phyloP scores from a whole-genome alignment of 805 yeast species.

The Candida michaelii region DNA sequence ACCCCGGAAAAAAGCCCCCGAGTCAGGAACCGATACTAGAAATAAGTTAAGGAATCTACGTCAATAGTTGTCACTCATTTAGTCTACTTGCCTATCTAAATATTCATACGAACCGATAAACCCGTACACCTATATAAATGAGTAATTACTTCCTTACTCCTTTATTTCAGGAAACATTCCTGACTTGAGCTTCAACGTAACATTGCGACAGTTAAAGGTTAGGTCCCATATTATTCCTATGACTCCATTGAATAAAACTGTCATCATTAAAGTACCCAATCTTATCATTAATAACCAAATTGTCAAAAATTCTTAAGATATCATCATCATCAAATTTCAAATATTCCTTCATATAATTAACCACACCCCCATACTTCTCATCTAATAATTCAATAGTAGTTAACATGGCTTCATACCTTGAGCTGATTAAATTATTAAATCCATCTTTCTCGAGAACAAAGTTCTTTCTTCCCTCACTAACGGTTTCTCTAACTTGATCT shows the following conservation, averaged over 20 bases:
- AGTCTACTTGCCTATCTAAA: no score
- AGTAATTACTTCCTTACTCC: no score
- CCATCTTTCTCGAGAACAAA: constrained; percentile 52
- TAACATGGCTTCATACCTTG: constrained; percentile 70
- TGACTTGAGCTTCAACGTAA: no score
- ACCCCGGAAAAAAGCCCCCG: no score
- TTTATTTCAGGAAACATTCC: no score
- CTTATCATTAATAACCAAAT: constrained; percentile 24
- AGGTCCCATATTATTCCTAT: constrained; percentile 10
- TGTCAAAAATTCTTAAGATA: constrained; percentile 21
- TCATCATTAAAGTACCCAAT: constrained; percentile 8
- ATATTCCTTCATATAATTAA: constrained; percentile 42
- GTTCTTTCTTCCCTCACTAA: constrained; percentile 37
- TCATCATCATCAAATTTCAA: constrained; percentile 52
- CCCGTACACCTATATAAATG: no score
- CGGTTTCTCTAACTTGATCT: constrained; percentile 21
- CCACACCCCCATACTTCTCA: constrained; percentile 53
- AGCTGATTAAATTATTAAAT: constrained; percentile 57
- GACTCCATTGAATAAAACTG: constrained; percentile 12
- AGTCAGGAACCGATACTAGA: no score
- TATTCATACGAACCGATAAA: no score
- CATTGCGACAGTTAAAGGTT: constrained; percentile 28
- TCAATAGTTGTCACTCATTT: no score
- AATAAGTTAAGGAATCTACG: no score
- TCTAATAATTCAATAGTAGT: constrained; percentile 56